Evolutionary conservation across 2,329 filamentous ascomycete genomes (phyloP).

Genomic region (Paecilomyces sp.): DNA sequence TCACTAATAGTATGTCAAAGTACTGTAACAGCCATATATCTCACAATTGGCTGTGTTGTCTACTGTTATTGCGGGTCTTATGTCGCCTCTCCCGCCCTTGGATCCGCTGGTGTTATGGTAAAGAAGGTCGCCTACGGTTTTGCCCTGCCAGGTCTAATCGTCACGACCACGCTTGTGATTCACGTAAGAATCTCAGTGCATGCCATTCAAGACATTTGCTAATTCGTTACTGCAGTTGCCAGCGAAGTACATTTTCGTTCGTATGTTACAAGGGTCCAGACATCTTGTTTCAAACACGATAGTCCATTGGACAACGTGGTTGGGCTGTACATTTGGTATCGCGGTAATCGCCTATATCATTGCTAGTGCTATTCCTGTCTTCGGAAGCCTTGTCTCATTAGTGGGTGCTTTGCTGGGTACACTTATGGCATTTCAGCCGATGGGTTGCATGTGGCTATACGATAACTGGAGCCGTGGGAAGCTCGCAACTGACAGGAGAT

Average conservation of each 20-base stretch:
- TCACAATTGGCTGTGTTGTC: conserved; percentile 33
- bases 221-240: conserved; percentile 1
- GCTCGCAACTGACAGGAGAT: conserved; percentile 4
- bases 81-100: conserved; percentile 42
- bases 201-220: too few species aligned
- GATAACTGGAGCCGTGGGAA: conserved; percentile 30
- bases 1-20: conserved; percentile 27
- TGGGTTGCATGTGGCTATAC: conserved; percentile 39
- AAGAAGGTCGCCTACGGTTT: conserved; percentile 42
- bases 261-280: conserved; percentile 9
- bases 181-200: conserved; percentile 13
- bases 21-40: conserved; percentile 26
- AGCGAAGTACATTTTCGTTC: conserved; percentile 15
- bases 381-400: conserved; percentile 13
- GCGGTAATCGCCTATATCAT: conserved; percentile 13
- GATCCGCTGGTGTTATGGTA: conserved; percentile 34
- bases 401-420: conserved; percentile 15
- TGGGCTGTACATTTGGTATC: conserved; percentile 10
- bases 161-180: conserved; percentile 15
- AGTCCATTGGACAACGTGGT: conserved; percentile 12
- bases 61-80: conserved; percentile 43
- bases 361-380: conserved; percentile 15
- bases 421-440: conserved; percentile 17
- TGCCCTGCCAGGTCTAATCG: conserved; percentile 25
- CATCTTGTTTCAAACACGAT: conserved; percentile 12